Evolutionary conservation across 2,329 filamentous ascomycete species (phyloP), one percentile per base, ranked within the genome.

Genomic region (Hymenotorrendiella dingleyae): DNA sequence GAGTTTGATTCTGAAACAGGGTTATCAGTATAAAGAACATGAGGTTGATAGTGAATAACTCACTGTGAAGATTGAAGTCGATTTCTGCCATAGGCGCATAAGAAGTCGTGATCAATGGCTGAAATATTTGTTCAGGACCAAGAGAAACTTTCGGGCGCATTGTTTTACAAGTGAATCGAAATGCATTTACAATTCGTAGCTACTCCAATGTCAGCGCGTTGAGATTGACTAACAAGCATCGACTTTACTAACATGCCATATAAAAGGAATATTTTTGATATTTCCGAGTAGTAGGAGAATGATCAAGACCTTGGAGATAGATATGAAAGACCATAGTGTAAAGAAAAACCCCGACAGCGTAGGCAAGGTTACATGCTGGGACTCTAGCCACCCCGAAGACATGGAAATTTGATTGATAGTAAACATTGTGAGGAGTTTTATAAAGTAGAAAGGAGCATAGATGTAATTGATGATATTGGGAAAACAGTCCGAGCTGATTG

Each of bases 41-140:
- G 8, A 16, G 6, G 9, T 6, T 10, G 9, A 32, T 7, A 32
- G 14, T 10, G 6, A 32, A 8, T 10, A 6, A 32, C 29, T 8
- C 8, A 86, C 86, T 84, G 67, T 84, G 80, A 43, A 82, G 53
- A 62, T 85, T 85, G 67, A 83, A 83, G 61, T 86, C 82, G 52
- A 69, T 79, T 62, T 86, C 82, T 39, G 74, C 63, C 41, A 80
- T 61, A 0, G 77, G 71, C 9, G 77, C 72, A 54, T 72, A 72
- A 2, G 76, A 73, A 30, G 67, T 67, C 11, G 77, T 74, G 27
- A 79, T 72, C 21, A 75, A 60, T n/a, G 80, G 73, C 16, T 71
- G 68, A 63, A 85, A 84, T 38, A 86, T 70, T 28, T 77, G 72
- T 48, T 73, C 65, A 0, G 73, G 67, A 36, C 62, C 63, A 24